Evolutionary conservation across 2,329 filamentous ascomycete genomes (phyloP).

Genomic region (Aspergillus sclerotialis): DNA sequence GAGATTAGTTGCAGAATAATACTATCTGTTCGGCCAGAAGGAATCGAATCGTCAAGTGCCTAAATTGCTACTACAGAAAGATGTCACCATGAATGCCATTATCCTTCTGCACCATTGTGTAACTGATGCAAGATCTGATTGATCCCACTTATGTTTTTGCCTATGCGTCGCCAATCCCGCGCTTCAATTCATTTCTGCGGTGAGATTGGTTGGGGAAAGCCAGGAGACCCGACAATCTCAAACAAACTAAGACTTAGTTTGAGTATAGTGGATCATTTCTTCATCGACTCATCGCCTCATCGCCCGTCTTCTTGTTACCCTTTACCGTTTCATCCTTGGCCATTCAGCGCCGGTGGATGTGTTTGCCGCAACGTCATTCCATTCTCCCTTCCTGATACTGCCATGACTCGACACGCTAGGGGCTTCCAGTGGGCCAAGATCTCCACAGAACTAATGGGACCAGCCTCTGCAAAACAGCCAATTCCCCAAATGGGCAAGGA

Average conservation of each 20-base stretch:
- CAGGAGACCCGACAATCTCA: conserved; percentile 1
- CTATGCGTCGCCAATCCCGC: too few species aligned
- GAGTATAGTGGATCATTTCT: not conserved
- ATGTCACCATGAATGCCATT: too few species aligned
- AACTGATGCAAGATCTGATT: too few species aligned
- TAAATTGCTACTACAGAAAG: too few species aligned
- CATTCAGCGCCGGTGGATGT: not conserved
- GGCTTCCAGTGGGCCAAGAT: not conserved
- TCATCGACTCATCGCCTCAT: not conserved
- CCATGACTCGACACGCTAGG: not conserved
- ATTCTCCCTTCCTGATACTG: too few species aligned
- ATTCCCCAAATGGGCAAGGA: not conserved
- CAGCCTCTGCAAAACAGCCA: not conserved
- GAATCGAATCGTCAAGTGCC: too few species aligned
- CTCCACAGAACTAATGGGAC: not conserved
- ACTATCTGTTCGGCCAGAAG: too few species aligned
- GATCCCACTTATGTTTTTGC: too few species aligned
- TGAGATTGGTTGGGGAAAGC: conserved; percentile 1
- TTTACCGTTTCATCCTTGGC: not conserved
- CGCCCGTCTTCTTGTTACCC: not conserved
- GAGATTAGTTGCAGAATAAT: too few species aligned
- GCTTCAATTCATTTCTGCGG: too few species aligned
- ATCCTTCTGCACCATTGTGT: too few species aligned
- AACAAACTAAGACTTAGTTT: conserved; percentile 1
- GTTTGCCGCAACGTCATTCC: not conserved